Evolutionary conservation across 441 rosid species (phyloP).

Genomic region (Populus tomentosa): DNA sequence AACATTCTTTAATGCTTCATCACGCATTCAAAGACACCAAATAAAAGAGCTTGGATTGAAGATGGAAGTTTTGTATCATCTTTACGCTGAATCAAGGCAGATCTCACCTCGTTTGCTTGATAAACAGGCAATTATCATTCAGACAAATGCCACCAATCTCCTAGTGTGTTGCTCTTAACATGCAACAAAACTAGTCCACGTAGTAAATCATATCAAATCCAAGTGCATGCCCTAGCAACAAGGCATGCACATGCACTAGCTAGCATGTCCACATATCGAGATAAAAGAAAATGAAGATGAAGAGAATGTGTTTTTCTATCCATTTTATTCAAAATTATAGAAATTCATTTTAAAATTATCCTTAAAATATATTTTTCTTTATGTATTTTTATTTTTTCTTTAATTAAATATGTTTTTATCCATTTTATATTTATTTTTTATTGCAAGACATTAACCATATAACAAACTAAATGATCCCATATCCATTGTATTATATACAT

Average conservation of each 20-base stretch:
- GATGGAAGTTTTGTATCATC: slow-evolving; percentile 23
- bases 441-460: too few relatives aligned
- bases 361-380: too few relatives aligned
- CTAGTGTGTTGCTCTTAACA: background rate
- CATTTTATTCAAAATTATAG: too few relatives aligned
- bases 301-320: too few relatives aligned
- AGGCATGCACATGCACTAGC: background rate
- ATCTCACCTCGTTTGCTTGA: slow-evolving; percentile 12
- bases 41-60: slow-evolving; percentile 5
- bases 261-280: background rate
- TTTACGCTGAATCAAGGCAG: slow-evolving; percentile 3
- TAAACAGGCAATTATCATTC: slow-evolving; percentile 17
- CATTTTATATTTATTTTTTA: too few relatives aligned
- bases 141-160: slow-evolving; percentile 3
- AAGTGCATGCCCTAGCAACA: too few relatives aligned
- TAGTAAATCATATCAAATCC: too few relatives aligned
- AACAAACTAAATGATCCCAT: too few relatives aligned
- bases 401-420: too few relatives aligned
- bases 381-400: background rate
- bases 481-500: too few relatives aligned
- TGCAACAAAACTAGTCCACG: too few relatives aligned
- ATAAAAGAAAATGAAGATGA: background rate
- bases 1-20: slow-evolving; percentile 4
- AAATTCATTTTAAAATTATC: too few relatives aligned
- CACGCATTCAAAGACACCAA: slow-evolving; percentile 2